Conservation (phyloP, 257 asterid species). For the Sherardia arvensis region DNA sequence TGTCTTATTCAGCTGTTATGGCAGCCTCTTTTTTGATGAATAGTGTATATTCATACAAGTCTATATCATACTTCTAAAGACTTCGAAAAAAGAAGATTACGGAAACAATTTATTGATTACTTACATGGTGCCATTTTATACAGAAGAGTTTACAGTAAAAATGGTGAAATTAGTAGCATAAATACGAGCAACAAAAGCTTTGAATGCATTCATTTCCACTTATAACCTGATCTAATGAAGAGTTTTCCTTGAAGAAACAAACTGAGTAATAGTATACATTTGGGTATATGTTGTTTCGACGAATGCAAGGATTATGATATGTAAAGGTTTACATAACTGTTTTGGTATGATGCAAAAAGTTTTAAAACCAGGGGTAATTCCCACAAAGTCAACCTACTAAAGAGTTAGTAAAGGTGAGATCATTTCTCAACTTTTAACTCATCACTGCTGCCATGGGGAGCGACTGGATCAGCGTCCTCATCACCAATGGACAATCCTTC, state of each 20-base stretch:
- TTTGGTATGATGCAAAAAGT: not conserved
- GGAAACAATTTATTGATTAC: too few species aligned
- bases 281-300: too few species aligned
- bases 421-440: conserved; percentile 4
- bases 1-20: not conserved
- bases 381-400: not conserved
- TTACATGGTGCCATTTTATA: too few species aligned
- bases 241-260: too few species aligned
- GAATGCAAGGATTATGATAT: too few species aligned
- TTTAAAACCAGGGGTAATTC: not conserved
- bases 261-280: too few species aligned
- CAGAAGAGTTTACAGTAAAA: too few species aligned
- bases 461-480: conserved; percentile 21
- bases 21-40: not conserved
- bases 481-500: conserved; percentile 11
- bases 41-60: not conserved
- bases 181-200: too few species aligned
- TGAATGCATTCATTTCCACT: too few species aligned
- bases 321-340: too few species aligned
- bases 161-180: too few species aligned
- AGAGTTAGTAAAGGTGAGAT: not conserved
- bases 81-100: not conserved
- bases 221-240: too few species aligned
- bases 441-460: not conserved
- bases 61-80: not conserved